Evolutionary conservation across 2,329 filamentous ascomycete genomes (phyloP).

Genomic region (Akanthomyces muscarius): DNA sequence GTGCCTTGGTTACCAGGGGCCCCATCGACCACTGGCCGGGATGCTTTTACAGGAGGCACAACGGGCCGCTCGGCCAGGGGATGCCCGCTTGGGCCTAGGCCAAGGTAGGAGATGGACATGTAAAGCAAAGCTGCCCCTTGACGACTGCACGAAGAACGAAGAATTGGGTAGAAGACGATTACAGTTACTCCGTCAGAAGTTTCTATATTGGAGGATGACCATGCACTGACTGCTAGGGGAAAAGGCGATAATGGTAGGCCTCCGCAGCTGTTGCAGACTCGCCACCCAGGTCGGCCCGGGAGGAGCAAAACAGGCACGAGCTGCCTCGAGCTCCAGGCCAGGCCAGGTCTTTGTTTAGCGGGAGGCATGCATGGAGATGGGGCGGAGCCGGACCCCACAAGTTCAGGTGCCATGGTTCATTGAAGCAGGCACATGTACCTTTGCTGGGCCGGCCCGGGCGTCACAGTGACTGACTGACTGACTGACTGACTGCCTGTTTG

Average conservation of each 20-base stretch:
- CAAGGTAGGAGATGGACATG: not conserved
- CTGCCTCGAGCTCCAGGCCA: not conserved
- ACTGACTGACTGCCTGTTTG: too few species aligned
- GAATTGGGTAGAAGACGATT: too few species aligned
- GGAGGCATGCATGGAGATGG: not conserved
- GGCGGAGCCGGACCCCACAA: not conserved
- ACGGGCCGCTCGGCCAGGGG: not conserved
- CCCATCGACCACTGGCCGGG: not conserved
- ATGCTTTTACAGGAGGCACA: not conserved
- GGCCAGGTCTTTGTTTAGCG: not conserved
- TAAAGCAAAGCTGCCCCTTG: too few species aligned
- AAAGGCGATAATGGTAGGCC: too few species aligned
- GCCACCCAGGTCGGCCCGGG: not conserved
- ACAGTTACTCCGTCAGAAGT: too few species aligned
- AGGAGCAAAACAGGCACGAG: not conserved
- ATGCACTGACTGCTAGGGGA: too few species aligned
- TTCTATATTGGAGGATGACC: too few species aligned
- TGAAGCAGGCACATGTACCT: too few species aligned
- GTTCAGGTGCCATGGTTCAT: not conserved
- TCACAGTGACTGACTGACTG: too few species aligned
- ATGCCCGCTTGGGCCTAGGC: not conserved
- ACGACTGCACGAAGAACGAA: too few species aligned
- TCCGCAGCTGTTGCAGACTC: not conserved
- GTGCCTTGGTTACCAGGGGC: not conserved
- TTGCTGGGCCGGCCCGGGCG: too few species aligned